Conservation (phyloP, 139 green algal species). For the Protoeuglena noctilucae region DNA sequence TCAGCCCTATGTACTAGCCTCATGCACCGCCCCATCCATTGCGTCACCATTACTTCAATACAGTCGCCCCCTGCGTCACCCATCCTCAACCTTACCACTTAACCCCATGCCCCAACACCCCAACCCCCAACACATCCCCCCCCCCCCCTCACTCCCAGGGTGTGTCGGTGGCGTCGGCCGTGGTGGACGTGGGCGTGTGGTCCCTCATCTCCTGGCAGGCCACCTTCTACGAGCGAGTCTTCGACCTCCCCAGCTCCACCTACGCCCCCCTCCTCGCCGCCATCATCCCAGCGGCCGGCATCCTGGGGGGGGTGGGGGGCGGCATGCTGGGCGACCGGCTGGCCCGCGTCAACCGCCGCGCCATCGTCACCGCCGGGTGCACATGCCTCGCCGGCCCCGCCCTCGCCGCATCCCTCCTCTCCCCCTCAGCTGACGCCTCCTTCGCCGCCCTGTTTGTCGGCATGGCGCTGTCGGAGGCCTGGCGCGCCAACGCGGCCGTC, state of each 20-base stretch:
- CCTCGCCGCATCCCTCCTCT: conserved; percentile 44
- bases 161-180: conserved; percentile 46
- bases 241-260: conserved; percentile 30
- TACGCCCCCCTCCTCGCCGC: conserved; percentile 71
- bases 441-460: conserved; percentile 58
- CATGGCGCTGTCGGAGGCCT: conserved; percentile 63
- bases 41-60: no score
- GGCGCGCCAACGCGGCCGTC: conserved; percentile 62
- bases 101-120: no score
- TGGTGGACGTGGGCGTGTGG: conserved; percentile 77
- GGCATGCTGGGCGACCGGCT: conserved; percentile 62
- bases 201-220: conserved; percentile 73
- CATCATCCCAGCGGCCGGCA: conserved; percentile 63
- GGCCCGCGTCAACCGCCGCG: conserved; percentile 22
- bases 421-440: conserved; percentile 34
- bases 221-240: conserved; percentile 72
- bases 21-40: no score
- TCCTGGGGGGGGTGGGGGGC: conserved; percentile 59
- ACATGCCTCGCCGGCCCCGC: conserved; percentile 44
- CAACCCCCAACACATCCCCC: no score
- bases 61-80: no score
- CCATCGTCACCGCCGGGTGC: conserved; percentile 42
- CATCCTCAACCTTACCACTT: no score
- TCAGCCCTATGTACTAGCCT: no score
- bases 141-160: conserved; percentile 44